Percentiles rank a stretch among this genome's conserved stretches.
Evolutionary conservation across 495 filamentous ascomycete genomes (phyloP).

Genomic region (Thozetella sp.): DNA sequence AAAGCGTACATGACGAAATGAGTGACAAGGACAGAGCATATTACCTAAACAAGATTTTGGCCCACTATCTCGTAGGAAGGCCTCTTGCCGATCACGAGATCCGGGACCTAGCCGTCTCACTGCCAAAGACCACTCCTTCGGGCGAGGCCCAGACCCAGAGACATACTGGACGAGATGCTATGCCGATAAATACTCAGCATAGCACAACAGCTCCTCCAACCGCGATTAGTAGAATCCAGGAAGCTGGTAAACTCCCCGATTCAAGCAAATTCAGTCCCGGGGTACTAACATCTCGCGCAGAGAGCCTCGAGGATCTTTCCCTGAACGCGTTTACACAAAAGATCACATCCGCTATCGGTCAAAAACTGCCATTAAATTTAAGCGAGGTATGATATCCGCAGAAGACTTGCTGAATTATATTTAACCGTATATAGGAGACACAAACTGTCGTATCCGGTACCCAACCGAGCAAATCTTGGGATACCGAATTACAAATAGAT

Average conservation of each 20-base stretch:
- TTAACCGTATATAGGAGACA: not conserved
- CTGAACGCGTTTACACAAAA: not conserved
- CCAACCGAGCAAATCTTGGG: not conserved
- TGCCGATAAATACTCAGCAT: not conserved
- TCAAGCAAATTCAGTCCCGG: not conserved
- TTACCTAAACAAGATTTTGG: not conserved
- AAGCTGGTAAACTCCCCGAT: not conserved
- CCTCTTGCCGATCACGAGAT: not conserved
- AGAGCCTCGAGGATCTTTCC: not conserved
- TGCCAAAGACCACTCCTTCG: not conserved
- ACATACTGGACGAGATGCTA: not conserved
- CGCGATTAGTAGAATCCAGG: not conserved
- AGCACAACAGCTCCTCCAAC: not conserved
- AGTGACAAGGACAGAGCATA: slow-evolving; percentile 16
- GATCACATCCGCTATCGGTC: not conserved
- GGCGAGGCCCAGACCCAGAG: not conserved
- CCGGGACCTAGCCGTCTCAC: not conserved
- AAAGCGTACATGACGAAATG: not conserved
- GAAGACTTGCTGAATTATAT: not conserved
- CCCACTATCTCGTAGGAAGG: not conserved
- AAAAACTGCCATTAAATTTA: not conserved
- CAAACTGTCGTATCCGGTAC: not conserved
- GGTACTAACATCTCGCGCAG: not conserved
- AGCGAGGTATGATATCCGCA: not conserved
- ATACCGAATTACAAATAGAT: not conserved